These are phyloP conservation scores for Cordia subcordata DNA, from an alignment of 257 asterid genomes.

Conservation along the genomic window DNA sequence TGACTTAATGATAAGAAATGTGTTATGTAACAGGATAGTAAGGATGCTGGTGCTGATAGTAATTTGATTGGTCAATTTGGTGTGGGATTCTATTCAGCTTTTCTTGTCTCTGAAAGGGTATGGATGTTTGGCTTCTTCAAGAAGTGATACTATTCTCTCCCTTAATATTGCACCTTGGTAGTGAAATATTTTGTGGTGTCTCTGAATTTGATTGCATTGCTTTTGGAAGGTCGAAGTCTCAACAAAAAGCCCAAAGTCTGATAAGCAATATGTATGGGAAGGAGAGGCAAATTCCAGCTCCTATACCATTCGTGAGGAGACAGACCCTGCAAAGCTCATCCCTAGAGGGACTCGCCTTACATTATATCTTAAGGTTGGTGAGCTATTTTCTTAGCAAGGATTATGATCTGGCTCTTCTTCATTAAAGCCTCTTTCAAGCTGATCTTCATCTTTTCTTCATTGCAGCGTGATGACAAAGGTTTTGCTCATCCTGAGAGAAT, in stretches of 20 bases:
- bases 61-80: slow-evolving; percentile 99
- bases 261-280: slow-evolving; percentile 96
- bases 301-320: slow-evolving; percentile 84
- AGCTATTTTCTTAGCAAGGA: neutral
- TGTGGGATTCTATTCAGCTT: slow-evolving; percentile 95
- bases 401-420: neutral
- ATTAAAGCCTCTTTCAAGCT: neutral
- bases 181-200: neutral
- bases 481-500: slow-evolving; percentile 93
- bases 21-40: slow-evolving; percentile 68
- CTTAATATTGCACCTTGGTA: neutral
- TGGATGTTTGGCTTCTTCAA: slow-evolving; percentile 1
- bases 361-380: slow-evolving; percentile 73
- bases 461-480: slow-evolving; percentile 86
- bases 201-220: slow-evolving; percentile 6
- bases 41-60: slow-evolving; percentile 90
- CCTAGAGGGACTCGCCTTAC: slow-evolving; percentile 97
- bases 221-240: slow-evolving; percentile 87
- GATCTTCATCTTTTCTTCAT: slow-evolving; percentile 14
- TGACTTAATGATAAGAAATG: slow-evolving; percentile 1
- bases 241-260: slow-evolving; percentile 92
- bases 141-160: neutral
- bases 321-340: slow-evolving; percentile 81
- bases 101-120: slow-evolving; percentile 92
- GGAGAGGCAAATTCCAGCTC: slow-evolving; percentile 92